phyloP scores from a whole-genome alignment of 192 early-diverging fungal genomes.

The Coemansia sp. region DNA sequence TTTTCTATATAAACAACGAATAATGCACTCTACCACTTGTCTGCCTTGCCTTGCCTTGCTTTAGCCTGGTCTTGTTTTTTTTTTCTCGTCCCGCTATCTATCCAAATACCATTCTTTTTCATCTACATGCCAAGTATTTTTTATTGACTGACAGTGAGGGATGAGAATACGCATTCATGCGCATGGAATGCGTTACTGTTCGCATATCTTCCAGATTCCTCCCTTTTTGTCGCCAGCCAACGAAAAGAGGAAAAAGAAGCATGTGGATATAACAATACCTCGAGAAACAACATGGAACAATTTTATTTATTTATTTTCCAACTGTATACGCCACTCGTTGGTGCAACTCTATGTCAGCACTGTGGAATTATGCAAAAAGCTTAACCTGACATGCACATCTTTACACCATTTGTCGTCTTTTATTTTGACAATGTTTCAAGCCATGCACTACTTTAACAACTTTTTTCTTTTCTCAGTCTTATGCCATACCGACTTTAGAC shows the following conservation, averaged over 20 bases:
- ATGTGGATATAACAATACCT: neutral
- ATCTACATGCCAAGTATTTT: no score
- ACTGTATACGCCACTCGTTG: neutral
- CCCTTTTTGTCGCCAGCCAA: no score
- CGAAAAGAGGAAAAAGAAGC: neutral
- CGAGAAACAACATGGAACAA: neutral
- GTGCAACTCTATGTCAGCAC: conserved; percentile 1
- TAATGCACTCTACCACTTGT: no score
- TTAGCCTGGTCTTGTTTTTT: no score
- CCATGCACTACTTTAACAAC: neutral
- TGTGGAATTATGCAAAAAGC: neutral
- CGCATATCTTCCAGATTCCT: no score
- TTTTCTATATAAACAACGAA: no score
- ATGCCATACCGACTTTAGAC: neutral
- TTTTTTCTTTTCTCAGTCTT: neutral
- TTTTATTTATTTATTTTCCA: neutral
- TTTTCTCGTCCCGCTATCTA: no score
- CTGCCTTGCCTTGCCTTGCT: no score
- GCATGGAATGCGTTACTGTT: no score
- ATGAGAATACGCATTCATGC: no score
- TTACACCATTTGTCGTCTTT: neutral
- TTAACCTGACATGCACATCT: neutral
- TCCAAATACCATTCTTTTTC: no score
- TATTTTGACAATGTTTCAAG: neutral
- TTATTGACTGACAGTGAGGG: no score